Base-by-base conservation (phyloP, 2,329 filamentous ascomycete species). In the Colletotrichum chrysophilum region DNA sequence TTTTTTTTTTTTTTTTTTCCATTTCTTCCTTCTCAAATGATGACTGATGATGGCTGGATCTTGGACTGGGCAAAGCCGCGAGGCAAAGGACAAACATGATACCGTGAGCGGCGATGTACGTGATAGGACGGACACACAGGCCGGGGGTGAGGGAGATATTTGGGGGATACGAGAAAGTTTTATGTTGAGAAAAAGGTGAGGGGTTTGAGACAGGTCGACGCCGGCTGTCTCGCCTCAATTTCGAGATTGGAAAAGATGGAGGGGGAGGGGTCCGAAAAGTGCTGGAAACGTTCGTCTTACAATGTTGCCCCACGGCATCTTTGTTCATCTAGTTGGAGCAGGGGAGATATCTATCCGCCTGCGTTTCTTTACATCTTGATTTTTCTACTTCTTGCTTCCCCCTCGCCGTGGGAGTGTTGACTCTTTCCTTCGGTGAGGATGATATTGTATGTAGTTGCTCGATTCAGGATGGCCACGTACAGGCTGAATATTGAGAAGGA, bases 231-330 rank as follows among this genome's bases (percentile, higher is more conserved):
- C 43, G 66, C 43, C 12, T 43, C 18, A 38, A 38, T 18, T 32
- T 62, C 28, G 34, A 38, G 61, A 43, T 28, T 21, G 36, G 52
- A 38, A 65, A 66, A 36, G 55, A 43, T 66, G 34, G 36, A 38
- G 52, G 32, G 52, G 60, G 65, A 52, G 72, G 5, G 38, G 38
- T 68, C 52, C 34, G 60, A 72, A 70, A 73, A 72, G 69, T 68
- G 75, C 69, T 70, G 67, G 71, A 73, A 75, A 74, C 62, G 62
- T 61, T 75, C 56, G 66, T 70, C 69, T 75, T 78, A 78, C 76
- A 78, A 77, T 74, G 76, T 76, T 83, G 82, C 82, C 82, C 80
- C 82, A 79, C 82, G 82, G 82, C 82, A 83, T 80, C 79, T 78
- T 79, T 82, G 77, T 79, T 76, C 70, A 73, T 75, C 70, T 75